Percentiles rank a stretch among this genome's conserved stretches.
Evolutionary conservation across 768 basidiomycete genomes (phyloP).

Genomic region (Kockovaella imperatae): DNA sequence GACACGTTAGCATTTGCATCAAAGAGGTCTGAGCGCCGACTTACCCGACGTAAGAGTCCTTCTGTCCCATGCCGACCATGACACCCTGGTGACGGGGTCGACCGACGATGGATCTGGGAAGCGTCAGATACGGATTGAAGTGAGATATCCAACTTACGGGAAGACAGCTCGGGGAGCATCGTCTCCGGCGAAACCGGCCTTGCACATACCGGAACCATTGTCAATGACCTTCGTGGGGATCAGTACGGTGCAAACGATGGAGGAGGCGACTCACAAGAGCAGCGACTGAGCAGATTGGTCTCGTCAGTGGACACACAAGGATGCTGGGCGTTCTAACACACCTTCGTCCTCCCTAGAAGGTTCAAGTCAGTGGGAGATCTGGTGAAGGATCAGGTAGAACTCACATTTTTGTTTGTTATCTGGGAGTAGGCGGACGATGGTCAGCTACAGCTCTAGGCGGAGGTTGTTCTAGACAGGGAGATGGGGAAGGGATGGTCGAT

Average conservation of each 20-base stretch:
- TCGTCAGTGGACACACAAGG: not conserved
- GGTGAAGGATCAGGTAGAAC: conserved; percentile 2
- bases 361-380: not conserved
- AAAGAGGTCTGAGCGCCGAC: conserved; percentile 8
- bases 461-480: too few relatives aligned
- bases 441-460: too few relatives aligned
- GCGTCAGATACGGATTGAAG: conserved; percentile 1
- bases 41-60: conserved; percentile 92
- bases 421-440: conserved; percentile 2
- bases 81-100: conserved; percentile 90
- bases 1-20: not conserved
- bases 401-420: conserved; percentile 29
- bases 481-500: too few relatives aligned
- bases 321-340: not conserved
- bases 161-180: conserved; percentile 89
- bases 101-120: conserved; percentile 69
- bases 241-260: not conserved
- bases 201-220: conserved; percentile 90
- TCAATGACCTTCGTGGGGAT: conserved; percentile 38
- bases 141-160: conserved; percentile 58
- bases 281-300: conserved; percentile 23
- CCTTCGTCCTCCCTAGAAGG: conserved; percentile 26
- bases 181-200: conserved; percentile 82
- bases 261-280: conserved; percentile 23
- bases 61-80: conserved; percentile 95